These are phyloP conservation scores for Cajanus cajan DNA, from an alignment of 306 rosid genomes.

Conservation along the genomic window DNA sequence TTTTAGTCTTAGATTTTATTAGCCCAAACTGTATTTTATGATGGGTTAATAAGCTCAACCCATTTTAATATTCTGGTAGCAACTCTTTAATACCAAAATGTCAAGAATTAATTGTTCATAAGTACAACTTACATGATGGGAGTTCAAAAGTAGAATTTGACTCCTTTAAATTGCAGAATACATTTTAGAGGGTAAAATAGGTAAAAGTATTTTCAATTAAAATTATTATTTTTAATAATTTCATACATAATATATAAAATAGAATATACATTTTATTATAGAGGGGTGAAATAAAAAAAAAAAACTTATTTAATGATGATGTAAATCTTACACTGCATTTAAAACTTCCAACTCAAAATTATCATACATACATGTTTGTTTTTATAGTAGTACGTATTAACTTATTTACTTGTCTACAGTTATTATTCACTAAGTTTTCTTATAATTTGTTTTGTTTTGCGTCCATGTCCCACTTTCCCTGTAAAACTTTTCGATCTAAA, in stretches of 20 bases:
- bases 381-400: background rate
- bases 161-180: background rate
- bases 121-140: too few species aligned
- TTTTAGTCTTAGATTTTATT: too few species aligned
- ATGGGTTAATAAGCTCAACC: too few species aligned
- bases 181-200: background rate
- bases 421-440: background rate
- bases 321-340: background rate
- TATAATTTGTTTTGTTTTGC: background rate
- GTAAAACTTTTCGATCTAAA: background rate
- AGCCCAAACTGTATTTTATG: too few species aligned
- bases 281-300: background rate
- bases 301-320: background rate
- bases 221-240: too few species aligned
- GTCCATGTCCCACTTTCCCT: background rate
- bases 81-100: too few species aligned
- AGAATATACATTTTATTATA: background rate
- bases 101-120: too few species aligned
- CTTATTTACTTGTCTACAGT: background rate
- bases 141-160: background rate
- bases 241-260: too few species aligned
- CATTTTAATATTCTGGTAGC: too few species aligned
- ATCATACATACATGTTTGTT: background rate
- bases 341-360: background rate
- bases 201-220: too few species aligned